A percentile compares a stretch with the other conserved stretches of the same genome.
Conservation (phyloP, 129 eudicot species). For the Centaurea solstitialis region DNA sequence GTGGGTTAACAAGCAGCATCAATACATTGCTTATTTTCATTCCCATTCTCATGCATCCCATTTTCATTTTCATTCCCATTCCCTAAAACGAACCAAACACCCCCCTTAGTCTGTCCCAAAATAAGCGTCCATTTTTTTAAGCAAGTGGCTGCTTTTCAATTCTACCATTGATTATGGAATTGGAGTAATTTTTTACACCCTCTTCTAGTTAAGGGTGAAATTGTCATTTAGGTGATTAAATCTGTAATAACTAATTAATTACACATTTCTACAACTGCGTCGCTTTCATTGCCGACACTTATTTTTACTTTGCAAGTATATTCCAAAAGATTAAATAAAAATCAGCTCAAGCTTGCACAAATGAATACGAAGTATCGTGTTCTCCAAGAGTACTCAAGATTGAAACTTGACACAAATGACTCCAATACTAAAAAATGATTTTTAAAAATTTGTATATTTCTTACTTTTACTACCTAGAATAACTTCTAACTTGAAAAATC, state of each 20-base stretch:
- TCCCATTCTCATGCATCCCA: too few relatives aligned
- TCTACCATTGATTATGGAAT: neutral
- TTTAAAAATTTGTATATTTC: neutral
- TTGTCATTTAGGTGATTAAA: neutral
- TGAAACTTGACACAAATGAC: neutral
- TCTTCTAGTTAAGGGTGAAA: neutral
- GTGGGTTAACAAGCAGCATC: too few relatives aligned
- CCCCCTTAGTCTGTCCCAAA: neutral
- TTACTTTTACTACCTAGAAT: neutral
- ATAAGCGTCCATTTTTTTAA: neutral
- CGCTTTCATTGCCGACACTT: neutral
- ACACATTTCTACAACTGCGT: neutral
- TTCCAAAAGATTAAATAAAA: neutral
- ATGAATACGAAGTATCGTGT: neutral
- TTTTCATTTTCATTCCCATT: too few relatives aligned
- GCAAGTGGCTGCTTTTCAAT: neutral
- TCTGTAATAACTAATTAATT: too few relatives aligned
- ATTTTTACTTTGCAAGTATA: neutral
- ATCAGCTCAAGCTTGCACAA: neutral
- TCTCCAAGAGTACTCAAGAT: neutral
- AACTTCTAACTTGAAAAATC: neutral
- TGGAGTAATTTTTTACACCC: neutral
- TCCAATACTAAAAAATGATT: neutral
- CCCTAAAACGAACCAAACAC: too few relatives aligned
- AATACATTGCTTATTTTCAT: too few relatives aligned